Evolutionary conservation across 2,329 filamentous ascomycete species (phyloP), one percentile per base, ranked within the genome.

Genomic region (Coniochaeta ligniaria): DNA sequence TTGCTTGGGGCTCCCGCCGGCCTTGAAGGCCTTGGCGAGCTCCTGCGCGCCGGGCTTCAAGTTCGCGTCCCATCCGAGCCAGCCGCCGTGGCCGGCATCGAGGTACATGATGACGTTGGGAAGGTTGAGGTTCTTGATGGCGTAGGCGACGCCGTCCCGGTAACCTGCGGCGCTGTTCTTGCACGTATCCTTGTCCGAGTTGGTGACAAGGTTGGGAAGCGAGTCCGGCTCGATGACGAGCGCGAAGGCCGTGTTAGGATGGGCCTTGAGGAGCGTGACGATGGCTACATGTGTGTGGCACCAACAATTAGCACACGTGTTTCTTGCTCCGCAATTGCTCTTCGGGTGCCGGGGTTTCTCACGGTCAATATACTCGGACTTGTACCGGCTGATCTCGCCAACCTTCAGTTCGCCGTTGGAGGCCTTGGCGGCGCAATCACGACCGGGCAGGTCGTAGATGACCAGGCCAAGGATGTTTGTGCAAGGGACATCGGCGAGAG

Each of bases 31-130:
- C 64, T 68, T 71, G 67, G 74, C 74, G 47, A 76, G 69, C 69
- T 75, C 74, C 70, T 73, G 58, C 6, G 74, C 74, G 57, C 73
- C 74, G 47, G 72, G 65, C 66, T 70, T 67, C 63, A 74, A 78
- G 73, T 87, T 87, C 62, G 81, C 83, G 20, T 79, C 70, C 84
- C 84, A 87, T 67, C 84, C 84, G 50, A 87, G 77, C 85, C 85
- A 88, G 62, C 85, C 84, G 28, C 80, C 83, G 70, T 88, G 84
- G 61, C 83, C 84, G 9, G 83, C 84, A 65, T 88, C 85, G 22
- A 88, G 70, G 70, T 87, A 88, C 81, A 84, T 83, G 63, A 82
- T 75, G 28, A 87, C 84, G 68, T 88, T 87, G 62, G 78, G 74
- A 33, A 87, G 75, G 72, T 86, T 84, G 64, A 87, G 75, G 55